Conservation (phyloP, 2,329 filamentous ascomycete species). For the Claviceps fusiformis region DNA sequence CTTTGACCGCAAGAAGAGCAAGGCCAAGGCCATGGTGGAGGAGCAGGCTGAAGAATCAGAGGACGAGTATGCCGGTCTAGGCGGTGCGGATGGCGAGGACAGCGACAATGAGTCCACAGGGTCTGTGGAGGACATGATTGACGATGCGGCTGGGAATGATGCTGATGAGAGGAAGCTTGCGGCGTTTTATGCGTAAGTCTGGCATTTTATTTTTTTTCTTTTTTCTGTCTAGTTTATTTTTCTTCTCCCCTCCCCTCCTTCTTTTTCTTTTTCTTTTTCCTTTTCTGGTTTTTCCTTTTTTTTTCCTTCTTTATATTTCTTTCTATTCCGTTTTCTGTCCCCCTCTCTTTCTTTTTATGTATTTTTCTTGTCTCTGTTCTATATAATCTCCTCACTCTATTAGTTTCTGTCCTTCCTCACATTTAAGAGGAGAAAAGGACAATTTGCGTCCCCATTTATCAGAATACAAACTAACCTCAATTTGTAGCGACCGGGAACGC, state of each 20-base stretch:
- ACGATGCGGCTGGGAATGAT: constrained; percentile 65
- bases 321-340: too few species aligned
- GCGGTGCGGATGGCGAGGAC: constrained; percentile 80
- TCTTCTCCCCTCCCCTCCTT: not conserved
- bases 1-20: constrained; percentile 77
- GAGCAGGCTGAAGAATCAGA: constrained; percentile 96
- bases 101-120: constrained; percentile 59
- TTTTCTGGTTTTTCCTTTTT: too few species aligned
- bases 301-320: too few species aligned
- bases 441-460: too few species aligned
- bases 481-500: constrained; percentile 58
- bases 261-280: not conserved
- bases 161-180: constrained; percentile 70
- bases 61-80: constrained; percentile 91
- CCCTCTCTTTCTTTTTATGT: too few species aligned
- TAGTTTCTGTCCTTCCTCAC: not conserved
- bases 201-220: not conserved
- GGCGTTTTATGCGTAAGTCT: constrained; percentile 76
- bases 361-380: too few species aligned
- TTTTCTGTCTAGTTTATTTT: too few species aligned
- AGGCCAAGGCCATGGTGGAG: constrained; percentile 74
- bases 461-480: not conserved
- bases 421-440: too few species aligned
- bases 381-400: not conserved
- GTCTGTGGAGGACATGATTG: constrained; percentile 75